A percentile compares a stretch with the other conserved stretches of the same genome.
phyloP scores from a whole-genome alignment of 495 filamentous ascomycete genomes.

The Lasiosphaeris hirsuta region DNA sequence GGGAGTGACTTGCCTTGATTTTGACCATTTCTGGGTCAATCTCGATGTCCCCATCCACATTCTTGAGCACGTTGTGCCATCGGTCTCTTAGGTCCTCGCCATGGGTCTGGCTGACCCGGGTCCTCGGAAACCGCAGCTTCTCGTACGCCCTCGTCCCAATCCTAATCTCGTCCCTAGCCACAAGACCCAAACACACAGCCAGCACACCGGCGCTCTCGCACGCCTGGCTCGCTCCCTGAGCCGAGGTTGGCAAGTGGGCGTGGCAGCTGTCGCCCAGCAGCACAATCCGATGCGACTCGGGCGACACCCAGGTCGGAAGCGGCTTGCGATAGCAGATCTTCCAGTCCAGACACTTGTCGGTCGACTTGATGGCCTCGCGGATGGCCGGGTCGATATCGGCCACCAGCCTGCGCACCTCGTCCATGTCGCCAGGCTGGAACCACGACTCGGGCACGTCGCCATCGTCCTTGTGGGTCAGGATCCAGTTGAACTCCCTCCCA shows the following conservation, averaged over 20 bases:
- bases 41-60: constrained; percentile 44
- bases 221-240: constrained; percentile 49
- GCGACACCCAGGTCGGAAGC: constrained; percentile 45
- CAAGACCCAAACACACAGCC: constrained; percentile 43
- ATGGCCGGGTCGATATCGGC: constrained; percentile 42
- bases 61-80: constrained; percentile 51
- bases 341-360: constrained; percentile 49
- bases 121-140: constrained; percentile 48
- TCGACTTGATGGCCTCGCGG: constrained; percentile 44
- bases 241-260: constrained; percentile 46
- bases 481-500: constrained; percentile 53
- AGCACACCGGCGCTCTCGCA: constrained; percentile 48
- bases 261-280: constrained; percentile 50
- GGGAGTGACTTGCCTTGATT: constrained; percentile 29
- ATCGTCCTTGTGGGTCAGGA: constrained; percentile 45
- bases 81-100: constrained; percentile 52
- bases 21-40: constrained; percentile 52
- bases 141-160: constrained; percentile 52
- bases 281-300: constrained; percentile 41
- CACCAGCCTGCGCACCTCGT: constrained; percentile 40
- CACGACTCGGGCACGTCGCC: constrained; percentile 48
- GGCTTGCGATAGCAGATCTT: constrained; percentile 52
- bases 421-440: constrained; percentile 48
- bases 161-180: constrained; percentile 41
- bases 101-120: constrained; percentile 46